Percentiles rank a stretch among this genome's conserved stretches.
Conservation (phyloP, 345 rosid genomes). For the Camelina neglecta region DNA sequence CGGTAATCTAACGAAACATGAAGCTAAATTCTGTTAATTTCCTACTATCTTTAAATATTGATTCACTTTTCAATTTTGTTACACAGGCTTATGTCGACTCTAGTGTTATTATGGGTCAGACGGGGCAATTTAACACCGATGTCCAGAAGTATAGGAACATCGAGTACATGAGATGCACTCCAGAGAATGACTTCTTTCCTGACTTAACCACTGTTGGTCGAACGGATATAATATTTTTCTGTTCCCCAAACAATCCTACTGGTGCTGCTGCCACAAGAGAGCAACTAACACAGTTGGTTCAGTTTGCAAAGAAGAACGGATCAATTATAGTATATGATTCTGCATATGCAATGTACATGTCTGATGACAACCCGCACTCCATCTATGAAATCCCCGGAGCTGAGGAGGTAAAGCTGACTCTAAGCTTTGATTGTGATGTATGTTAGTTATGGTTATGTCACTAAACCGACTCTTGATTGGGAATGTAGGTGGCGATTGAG, state of each 20-base stretch:
- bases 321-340: conserved; percentile 89
- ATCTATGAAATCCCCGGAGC: conserved; percentile 98
- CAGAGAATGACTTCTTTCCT: conserved; percentile 94
- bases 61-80: not conserved
- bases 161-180: conserved; percentile 88
- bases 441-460: not conserved
- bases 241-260: conserved; percentile 96
- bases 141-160: conserved; percentile 67
- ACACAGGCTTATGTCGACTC: conserved; percentile 92
- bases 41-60: not conserved
- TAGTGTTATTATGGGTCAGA: conserved; percentile 93
- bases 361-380: conserved; percentile 78
- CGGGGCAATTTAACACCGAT: conserved; percentile 68
- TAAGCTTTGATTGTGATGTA: not conserved
- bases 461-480: conserved; percentile 1
- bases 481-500: conserved; percentile 79
- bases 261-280: conserved; percentile 90
- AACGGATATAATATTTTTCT: conserved; percentile 87
- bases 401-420: conserved; percentile 61
- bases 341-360: conserved; percentile 86
- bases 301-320: conserved; percentile 86
- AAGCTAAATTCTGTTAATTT: not conserved
- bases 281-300: conserved; percentile 68
- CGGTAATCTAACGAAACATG: conserved; percentile 55
- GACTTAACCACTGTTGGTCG: conserved; percentile 72